Percentiles rank a stretch among this genome's conserved stretches.
Conservation (phyloP, 2,329 filamentous ascomycete species). For the Magnaporthiopsis rhizophila region DNA sequence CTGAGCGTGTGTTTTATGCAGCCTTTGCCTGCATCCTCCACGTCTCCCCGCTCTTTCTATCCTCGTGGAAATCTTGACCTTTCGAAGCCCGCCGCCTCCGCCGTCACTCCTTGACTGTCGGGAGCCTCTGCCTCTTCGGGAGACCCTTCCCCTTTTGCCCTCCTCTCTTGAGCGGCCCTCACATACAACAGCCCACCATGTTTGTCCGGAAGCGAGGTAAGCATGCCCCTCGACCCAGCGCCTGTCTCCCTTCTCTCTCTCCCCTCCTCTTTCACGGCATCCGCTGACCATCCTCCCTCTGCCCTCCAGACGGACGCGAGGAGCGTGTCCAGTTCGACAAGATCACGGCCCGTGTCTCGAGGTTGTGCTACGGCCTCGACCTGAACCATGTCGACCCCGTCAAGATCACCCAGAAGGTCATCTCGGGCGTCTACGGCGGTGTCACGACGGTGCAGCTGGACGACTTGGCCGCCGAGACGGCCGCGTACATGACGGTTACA, state of each 20-base stretch:
- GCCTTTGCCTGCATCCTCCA: neutral
- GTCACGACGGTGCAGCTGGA: constrained; percentile 95
- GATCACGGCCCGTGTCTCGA: constrained; percentile 96
- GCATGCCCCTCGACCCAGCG: constrained; percentile 18
- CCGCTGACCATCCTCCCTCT: constrained; percentile 16
- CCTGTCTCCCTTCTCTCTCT: neutral
- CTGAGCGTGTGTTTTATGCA: neutral
- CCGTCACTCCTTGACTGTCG: neutral
- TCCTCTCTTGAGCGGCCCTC: constrained; percentile 4
- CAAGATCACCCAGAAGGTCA: constrained; percentile 98
- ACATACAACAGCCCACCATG: constrained; percentile 29
- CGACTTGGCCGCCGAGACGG: constrained; percentile 97
- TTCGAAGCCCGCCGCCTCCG: constrained; percentile 2
- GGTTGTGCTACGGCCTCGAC: constrained; percentile 95
- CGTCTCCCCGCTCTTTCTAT: neutral
- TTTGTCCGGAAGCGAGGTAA: constrained; percentile 57
- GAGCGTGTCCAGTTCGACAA: constrained; percentile 99
- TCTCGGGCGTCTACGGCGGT: constrained; percentile 97
- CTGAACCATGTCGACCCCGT: constrained; percentile 92
- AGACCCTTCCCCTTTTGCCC: neutral
- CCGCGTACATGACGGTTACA: constrained; percentile 99
- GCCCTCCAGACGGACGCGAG: constrained; percentile 80
- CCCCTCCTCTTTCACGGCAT: neutral
- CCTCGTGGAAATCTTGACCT: neutral
- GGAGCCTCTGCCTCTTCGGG: neutral